A percentile compares a stretch with the other conserved stretches of the same genome.
Evolutionary conservation across 352 stramenopile genomes (phyloP).

Genomic region (Phytophthora tentaculata): DNA sequence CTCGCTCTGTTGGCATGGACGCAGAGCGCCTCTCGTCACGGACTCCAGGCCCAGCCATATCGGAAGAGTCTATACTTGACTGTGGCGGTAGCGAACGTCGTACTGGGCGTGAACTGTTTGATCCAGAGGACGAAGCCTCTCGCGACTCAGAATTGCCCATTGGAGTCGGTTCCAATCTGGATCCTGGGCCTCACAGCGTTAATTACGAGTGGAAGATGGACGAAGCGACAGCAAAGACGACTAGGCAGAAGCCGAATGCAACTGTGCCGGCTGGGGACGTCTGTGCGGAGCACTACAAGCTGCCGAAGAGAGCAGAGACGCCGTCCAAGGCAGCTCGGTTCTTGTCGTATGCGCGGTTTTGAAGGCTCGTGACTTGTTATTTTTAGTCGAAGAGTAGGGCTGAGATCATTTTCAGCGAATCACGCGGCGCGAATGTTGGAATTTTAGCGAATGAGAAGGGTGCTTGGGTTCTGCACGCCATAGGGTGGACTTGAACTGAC

Average conservation of each 20-base stretch:
- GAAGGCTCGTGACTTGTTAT: slow-evolving; percentile 6
- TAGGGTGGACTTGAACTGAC: slow-evolving; percentile 37
- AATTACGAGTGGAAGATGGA: not conserved
- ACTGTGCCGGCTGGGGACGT: not conserved
- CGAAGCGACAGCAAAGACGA: slow-evolving; percentile 3
- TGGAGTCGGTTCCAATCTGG: slow-evolving; percentile 7
- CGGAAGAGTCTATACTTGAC: slow-evolving; percentile 22
- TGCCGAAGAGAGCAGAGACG: slow-evolving; percentile 25
- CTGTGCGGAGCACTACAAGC: slow-evolving; percentile 15
- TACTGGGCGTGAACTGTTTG: slow-evolving; percentile 16
- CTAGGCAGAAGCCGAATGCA: slow-evolving; percentile 13
- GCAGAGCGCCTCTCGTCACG: slow-evolving; percentile 30
- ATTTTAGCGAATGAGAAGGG: slow-evolving; percentile 16
- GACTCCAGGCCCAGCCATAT: slow-evolving; percentile 5
- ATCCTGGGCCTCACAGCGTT: slow-evolving; percentile 19
- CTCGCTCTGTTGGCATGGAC: slow-evolving; percentile 35
- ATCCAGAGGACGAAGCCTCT: slow-evolving; percentile 34
- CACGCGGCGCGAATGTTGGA: not conserved
- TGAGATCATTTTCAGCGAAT: slow-evolving; percentile 19
- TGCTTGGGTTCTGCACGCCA: slow-evolving; percentile 6
- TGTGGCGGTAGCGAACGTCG: slow-evolving; percentile 23
- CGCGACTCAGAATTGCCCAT: slow-evolving; percentile 73
- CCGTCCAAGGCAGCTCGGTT: slow-evolving; percentile 8
- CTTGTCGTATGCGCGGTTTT: slow-evolving; percentile 8
- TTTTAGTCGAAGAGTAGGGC: slow-evolving; percentile 34